These are phyloP conservation scores for Phyllosticta citriasiana DNA, from an alignment of 2,329 filamentous ascomycete species.

Conservation along the genomic window DNA sequence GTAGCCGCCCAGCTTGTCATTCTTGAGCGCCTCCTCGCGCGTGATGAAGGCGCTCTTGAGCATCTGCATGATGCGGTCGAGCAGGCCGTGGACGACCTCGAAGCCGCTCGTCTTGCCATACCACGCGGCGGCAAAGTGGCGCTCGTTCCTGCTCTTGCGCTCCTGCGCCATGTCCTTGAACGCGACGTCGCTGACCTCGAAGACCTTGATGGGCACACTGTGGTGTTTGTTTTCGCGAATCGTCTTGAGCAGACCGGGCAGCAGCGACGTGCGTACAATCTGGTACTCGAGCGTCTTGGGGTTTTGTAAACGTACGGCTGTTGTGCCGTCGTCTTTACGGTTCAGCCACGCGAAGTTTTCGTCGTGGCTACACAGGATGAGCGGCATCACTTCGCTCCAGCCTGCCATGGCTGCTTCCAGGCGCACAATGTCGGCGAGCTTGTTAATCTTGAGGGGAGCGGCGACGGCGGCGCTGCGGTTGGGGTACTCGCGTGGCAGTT, in stretches of 20 bases:
- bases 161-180: slow-evolving; percentile 78
- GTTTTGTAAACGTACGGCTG: slow-evolving; percentile 76
- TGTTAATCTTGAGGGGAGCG: slow-evolving; percentile 83
- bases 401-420: slow-evolving; percentile 85
- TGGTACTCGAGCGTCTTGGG: slow-evolving; percentile 92
- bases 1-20: slow-evolving; percentile 59
- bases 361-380: slow-evolving; percentile 94
- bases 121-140: slow-evolving; percentile 92
- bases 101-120: slow-evolving; percentile 93
- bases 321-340: slow-evolving; percentile 74
- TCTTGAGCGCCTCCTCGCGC: slow-evolving; percentile 54
- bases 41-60: slow-evolving; percentile 73
- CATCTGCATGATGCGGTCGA: slow-evolving; percentile 90
- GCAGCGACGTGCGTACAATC: slow-evolving; percentile 74
- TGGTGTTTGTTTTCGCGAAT: slow-evolving; percentile 89
- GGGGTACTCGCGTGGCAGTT: slow-evolving; percentile 76
- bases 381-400: slow-evolving; percentile 91
- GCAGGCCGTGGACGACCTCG: slow-evolving; percentile 85
- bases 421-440: slow-evolving; percentile 84
- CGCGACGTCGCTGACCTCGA: slow-evolving; percentile 82
- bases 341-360: slow-evolving; percentile 97
- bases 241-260: slow-evolving; percentile 86
- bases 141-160: slow-evolving; percentile 81
- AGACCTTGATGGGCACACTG: slow-evolving; percentile 79
- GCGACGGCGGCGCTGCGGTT: slow-evolving; percentile 80